Evolutionary conservation across 208 protist genomes (phyloP).

Genomic region (Wallacemonas collosoma): DNA sequence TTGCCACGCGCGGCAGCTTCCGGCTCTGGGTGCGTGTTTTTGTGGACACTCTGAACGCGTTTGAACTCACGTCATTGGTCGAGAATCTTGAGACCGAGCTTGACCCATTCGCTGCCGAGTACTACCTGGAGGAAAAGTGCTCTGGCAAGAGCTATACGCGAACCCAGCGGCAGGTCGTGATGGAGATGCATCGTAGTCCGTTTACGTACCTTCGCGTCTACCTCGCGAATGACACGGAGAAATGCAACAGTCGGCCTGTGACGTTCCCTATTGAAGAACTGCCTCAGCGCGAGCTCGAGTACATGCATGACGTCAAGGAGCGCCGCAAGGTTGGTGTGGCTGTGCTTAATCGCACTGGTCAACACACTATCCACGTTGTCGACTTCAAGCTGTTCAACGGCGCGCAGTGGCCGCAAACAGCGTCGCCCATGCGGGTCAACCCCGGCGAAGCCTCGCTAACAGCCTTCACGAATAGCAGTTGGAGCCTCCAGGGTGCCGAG

Average conservation of each 20-base stretch:
- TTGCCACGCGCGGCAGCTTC: constrained; percentile 23
- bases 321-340: constrained; percentile 60
- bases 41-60: constrained; percentile 53
- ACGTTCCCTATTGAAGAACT: constrained; percentile 50
- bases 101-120: constrained; percentile 54
- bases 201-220: constrained; percentile 51
- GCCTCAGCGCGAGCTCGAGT: constrained; percentile 50
- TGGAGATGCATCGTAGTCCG: constrained; percentile 42
- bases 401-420: constrained; percentile 45
- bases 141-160: constrained; percentile 28
- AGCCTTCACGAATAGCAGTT: constrained; percentile 62
- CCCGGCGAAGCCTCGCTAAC: constrained; percentile 61
- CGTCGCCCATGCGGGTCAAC: constrained; percentile 43
- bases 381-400: constrained; percentile 54
- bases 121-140: constrained; percentile 36
- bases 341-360: constrained; percentile 46
- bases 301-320: constrained; percentile 39
- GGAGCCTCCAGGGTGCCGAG: constrained; percentile 74
- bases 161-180: constrained; percentile 34
- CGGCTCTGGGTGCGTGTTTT: constrained; percentile 69
- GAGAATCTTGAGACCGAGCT: constrained; percentile 33
- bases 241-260: constrained; percentile 14
- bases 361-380: constrained; percentile 33
- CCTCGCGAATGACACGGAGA: constrained; percentile 21
- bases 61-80: constrained; percentile 39